Evolutionary conservation across 1,139 yeast genomes (phyloP), one percentile per base, ranked within the genome.

Genomic region (Arxiozyma bovina): DNA sequence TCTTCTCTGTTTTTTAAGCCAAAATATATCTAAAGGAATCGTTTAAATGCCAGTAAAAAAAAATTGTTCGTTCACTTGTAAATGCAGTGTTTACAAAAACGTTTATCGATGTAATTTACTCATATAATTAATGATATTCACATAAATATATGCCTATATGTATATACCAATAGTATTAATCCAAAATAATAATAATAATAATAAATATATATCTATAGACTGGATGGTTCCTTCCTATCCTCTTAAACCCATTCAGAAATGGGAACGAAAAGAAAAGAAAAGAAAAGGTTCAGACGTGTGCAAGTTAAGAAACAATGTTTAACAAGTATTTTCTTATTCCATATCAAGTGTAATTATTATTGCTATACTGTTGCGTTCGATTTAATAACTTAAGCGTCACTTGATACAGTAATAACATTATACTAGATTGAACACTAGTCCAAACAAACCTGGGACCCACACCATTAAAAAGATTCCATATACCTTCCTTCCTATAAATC

Each of bases 391-490:
- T 69, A 50, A 74, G 56, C 3, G 75, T 63, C 48, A 70, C 61
- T 65, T 93, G 99, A 71, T 93, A 93, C 51, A 91, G 74, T 59
- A 93, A 74, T 60, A 94, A 77, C 99, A 94, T 93, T 55, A 93
- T 86, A 58, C 96, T 87, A 70, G 96, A 88, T 70, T 93, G 99
- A 18, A 91, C 77, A 60, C 96, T 89, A 0, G 99, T 91, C 99
- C 99, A 93, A 9, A 93, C 87, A 60, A 91, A 83, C 58, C 99
- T 76, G 0, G 99, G 99, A 0, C 97, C 97, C 12, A 94, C 96
- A 1, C 99, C 99, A 42, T 93, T 81, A 71, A 93, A 91, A 50
- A 89, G 75, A 0, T 96, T 96, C 1, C 79, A 60, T 0, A 85
- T 55, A 1, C 99, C 98, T 68, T 93, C 97, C 34, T 77, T 74